Percentiles rank a stretch among this genome's conserved stretches.
Conservation (phyloP, 176 grass and related monocot genomes). For the Pharus latifolius region DNA sequence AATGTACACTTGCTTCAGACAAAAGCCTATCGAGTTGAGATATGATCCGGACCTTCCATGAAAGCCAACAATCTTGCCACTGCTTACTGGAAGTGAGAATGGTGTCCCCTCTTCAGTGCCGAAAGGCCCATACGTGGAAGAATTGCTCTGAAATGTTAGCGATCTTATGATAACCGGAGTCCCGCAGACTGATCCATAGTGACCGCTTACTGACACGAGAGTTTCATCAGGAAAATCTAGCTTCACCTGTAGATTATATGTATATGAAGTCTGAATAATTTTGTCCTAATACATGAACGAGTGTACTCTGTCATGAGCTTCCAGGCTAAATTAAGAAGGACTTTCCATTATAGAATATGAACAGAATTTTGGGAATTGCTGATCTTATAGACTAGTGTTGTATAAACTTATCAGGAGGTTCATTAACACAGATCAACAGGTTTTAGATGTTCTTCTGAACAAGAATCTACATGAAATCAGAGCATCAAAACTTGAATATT, state of each 20-base stretch:
- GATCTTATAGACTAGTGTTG: neutral
- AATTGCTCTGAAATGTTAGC: conserved; percentile 59
- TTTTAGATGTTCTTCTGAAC: neutral
- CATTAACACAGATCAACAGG: neutral
- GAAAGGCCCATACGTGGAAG: conserved; percentile 52
- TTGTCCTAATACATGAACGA: neutral
- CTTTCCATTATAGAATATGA: neutral
- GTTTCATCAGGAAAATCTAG: conserved; percentile 52
- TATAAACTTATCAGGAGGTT: neutral
- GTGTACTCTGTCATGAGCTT: too few relatives aligned
- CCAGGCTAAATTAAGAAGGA: neutral
- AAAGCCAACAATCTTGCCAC: conserved; percentile 53
- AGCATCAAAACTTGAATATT: neutral
- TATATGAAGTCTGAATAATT: neutral
- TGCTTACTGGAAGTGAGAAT: conserved; percentile 54
- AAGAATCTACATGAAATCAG: neutral
- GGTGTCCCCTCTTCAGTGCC: conserved; percentile 44
- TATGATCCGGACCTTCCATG: conserved; percentile 55
- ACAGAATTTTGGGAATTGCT: too few relatives aligned
- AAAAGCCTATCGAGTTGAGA: conserved; percentile 55
- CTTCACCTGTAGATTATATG: conserved; percentile 32
- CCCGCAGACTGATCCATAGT: conserved; percentile 54
- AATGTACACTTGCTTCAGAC: conserved; percentile 46
- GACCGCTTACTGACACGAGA: conserved; percentile 43
- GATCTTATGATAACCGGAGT: conserved; percentile 57